Percentiles rank a stretch among this genome's conserved stretches.
These are phyloP conservation scores for Adansonia digitata DNA, from an alignment of 345 rosid species.

Conservation along the genomic window DNA sequence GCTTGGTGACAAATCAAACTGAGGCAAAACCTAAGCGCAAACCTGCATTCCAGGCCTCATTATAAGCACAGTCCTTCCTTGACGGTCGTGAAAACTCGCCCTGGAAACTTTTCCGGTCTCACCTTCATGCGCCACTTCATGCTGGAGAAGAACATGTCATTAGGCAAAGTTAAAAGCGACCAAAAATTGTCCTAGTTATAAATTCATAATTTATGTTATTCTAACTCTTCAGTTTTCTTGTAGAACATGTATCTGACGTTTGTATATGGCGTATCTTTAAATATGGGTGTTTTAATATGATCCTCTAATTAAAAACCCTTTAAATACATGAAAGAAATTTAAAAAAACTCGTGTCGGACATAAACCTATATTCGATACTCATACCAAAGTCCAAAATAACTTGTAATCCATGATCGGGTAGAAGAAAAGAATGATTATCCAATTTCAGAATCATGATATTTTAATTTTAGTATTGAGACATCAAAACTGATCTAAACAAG, in stretches of 20 bases:
- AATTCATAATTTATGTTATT: too few relatives aligned
- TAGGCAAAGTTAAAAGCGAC: background rate
- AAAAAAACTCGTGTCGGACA: too few relatives aligned
- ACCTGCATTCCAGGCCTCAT: slow-evolving; percentile 93
- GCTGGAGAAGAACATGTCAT: slow-evolving; percentile 27
- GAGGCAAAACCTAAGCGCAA: slow-evolving; percentile 4
- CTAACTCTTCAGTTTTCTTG: too few relatives aligned
- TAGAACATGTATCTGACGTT: too few relatives aligned
- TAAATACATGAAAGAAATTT: too few relatives aligned
- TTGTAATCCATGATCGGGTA: background rate
- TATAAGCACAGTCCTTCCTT: slow-evolving; percentile 79
- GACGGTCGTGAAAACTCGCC: slow-evolving; percentile 70
- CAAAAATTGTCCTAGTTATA: background rate
- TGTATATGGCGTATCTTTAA: too few relatives aligned
- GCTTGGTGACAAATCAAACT: background rate
- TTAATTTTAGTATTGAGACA: background rate
- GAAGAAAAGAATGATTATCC: background rate
- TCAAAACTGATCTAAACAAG: background rate
- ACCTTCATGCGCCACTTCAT: slow-evolving; percentile 82
- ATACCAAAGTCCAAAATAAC: too few relatives aligned
- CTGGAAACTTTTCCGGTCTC: slow-evolving; percentile 85
- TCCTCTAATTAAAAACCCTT: too few relatives aligned
- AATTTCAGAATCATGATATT: background rate
- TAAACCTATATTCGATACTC: too few relatives aligned
- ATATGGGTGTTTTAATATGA: too few relatives aligned